A percentile compares a stretch with the other conserved stretches of the same genome.
These are phyloP conservation scores for Pythium utonaiense DNA, from an alignment of 352 stramenopile genomes.

Conservation along the genomic window DNA sequence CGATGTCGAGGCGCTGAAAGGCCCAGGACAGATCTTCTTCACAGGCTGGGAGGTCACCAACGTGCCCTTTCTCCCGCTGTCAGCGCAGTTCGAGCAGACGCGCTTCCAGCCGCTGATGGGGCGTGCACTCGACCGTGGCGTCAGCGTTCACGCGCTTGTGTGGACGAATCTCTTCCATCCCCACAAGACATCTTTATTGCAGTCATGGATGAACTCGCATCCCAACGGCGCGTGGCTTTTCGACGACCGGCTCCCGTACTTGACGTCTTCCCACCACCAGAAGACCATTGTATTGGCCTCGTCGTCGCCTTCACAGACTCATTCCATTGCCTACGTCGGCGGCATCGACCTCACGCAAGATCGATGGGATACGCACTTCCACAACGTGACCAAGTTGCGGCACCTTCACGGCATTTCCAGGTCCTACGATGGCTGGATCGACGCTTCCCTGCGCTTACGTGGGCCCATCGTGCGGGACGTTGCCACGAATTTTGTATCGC, in stretches of 20 bases:
- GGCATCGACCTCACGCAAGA: conserved; percentile 29
- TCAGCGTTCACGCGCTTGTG: conserved; percentile 16
- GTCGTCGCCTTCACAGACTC: neutral
- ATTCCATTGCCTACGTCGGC: conserved; percentile 28
- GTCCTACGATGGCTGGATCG: conserved; percentile 29
- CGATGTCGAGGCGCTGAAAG: conserved; percentile 19
- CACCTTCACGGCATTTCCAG: conserved; percentile 6
- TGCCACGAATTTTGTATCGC: conserved; percentile 26
- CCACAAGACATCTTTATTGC: conserved; percentile 2
- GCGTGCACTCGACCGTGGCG: conserved; percentile 12
- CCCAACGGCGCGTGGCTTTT: conserved; percentile 33
- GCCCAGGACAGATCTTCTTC: conserved; percentile 11
- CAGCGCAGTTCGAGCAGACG: conserved; percentile 1
- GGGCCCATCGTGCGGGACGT: conserved; percentile 27
- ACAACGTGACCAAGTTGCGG: conserved; percentile 21
- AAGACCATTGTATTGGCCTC: conserved; percentile 51
- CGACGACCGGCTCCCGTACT: conserved; percentile 56
- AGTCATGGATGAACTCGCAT: conserved; percentile 22
- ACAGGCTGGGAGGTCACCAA: conserved; percentile 26
- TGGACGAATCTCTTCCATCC: conserved; percentile 21
- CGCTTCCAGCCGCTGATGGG: conserved; percentile 15
- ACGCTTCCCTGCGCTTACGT: conserved; percentile 21
- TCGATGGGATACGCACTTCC: conserved; percentile 28
- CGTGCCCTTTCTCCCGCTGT: conserved; percentile 21
- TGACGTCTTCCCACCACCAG: conserved; percentile 63